A percentile compares a stretch with the other conserved stretches of the same genome.
phyloP scores from a whole-genome alignment of 345 rosid genomes.

The Moringa oleifera region DNA sequence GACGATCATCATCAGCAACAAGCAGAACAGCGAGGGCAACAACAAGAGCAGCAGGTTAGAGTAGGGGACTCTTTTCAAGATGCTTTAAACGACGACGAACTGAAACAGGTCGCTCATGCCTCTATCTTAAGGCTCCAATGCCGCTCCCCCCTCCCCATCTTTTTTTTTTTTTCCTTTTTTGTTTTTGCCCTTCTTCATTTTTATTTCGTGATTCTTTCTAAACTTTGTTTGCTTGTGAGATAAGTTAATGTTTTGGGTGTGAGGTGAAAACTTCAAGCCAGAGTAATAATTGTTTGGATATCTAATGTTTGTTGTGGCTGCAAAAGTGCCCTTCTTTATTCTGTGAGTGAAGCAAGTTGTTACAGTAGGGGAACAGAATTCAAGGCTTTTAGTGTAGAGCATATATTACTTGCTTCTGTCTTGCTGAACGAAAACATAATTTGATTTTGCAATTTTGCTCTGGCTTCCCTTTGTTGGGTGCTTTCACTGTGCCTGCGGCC shows the following conservation, averaged over 20 bases:
- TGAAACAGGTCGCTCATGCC: constrained; percentile 30
- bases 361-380: too few species aligned
- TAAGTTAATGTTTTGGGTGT: neutral
- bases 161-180: too few species aligned
- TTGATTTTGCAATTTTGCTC: too few species aligned
- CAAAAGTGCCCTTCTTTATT: too few species aligned
- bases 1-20: neutral
- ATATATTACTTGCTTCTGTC: too few species aligned
- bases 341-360: too few species aligned
- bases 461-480: too few species aligned
- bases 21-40: neutral
- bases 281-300: neutral
- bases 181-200: neutral
- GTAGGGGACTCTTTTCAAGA: constrained; percentile 17
- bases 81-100: constrained; percentile 24
- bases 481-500: too few species aligned
- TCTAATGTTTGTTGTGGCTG: neutral
- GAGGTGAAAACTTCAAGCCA: neutral
- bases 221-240: neutral
- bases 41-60: constrained; percentile 7
- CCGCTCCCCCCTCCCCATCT: too few species aligned
- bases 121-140: neutral
- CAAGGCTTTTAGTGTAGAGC: too few species aligned
- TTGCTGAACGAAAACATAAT: too few species aligned
- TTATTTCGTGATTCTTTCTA: neutral